Evolutionary conservation across 441 rosid species (phyloP).

Genomic region (Corymbia calophylla): DNA sequence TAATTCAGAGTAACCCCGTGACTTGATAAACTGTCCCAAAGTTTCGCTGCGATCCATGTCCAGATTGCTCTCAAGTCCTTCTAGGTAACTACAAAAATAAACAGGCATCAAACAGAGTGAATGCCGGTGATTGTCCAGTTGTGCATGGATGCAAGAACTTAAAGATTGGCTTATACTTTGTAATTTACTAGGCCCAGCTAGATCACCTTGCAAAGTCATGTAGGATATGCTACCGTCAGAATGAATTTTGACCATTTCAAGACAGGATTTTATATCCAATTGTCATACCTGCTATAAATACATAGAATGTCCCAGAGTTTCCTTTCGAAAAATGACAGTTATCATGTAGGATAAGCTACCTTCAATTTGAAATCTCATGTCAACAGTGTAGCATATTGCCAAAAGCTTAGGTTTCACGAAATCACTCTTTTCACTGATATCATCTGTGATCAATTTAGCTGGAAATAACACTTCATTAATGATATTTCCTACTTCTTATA

Average conservation of each 20-base stretch:
- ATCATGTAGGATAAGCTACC: background rate
- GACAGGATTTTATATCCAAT: background rate
- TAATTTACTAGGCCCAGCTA: background rate
- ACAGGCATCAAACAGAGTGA: background rate
- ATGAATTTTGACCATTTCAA: background rate
- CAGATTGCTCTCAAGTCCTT: constrained; percentile 48
- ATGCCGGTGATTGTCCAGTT: background rate
- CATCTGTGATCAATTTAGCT: background rate
- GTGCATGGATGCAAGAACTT: background rate
- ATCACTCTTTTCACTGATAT: background rate
- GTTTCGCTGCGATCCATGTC: constrained; percentile 58
- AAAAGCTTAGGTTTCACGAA: background rate
- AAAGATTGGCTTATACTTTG: background rate
- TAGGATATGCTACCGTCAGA: background rate
- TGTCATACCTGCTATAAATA: background rate
- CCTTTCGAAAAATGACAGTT: background rate
- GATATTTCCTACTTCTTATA: background rate
- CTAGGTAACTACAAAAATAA: constrained; percentile 39
- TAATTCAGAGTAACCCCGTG: constrained; percentile 64
- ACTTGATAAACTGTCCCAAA: constrained; percentile 49
- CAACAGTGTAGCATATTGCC: background rate
- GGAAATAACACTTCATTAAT: background rate
- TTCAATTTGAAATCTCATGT: background rate
- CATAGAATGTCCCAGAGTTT: background rate
- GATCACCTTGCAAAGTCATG: background rate